These are phyloP conservation scores for Colletotrichum sansevieriae DNA, from an alignment of 2,329 filamentous ascomycete species.

Conservation along the genomic window DNA sequence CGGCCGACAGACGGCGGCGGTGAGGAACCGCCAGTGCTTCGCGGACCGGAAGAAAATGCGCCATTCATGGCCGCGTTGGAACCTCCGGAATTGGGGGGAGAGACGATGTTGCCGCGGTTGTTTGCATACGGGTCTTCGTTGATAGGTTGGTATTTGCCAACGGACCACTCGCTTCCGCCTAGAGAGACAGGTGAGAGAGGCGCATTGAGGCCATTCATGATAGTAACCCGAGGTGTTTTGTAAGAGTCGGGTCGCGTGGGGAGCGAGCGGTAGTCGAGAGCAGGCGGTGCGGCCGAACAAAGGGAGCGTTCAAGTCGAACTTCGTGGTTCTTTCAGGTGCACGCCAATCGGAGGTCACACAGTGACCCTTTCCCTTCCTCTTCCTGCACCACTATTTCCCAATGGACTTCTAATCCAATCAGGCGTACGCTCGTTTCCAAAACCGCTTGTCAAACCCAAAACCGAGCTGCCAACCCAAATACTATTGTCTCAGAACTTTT, in stretches of 20 bases:
- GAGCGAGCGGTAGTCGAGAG: conserved; percentile 44
- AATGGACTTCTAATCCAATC: conserved; percentile 29
- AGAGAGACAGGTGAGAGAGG: conserved; percentile 86
- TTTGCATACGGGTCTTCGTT: conserved; percentile 66
- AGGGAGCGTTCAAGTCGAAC: conserved; percentile 31
- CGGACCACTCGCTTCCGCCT: conserved; percentile 87
- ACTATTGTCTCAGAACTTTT: conserved; percentile 32
- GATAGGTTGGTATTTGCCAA: conserved; percentile 73
- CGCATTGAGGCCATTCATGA: conserved; percentile 81
- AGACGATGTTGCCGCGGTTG: conserved; percentile 72
- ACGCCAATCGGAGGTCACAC: conserved; percentile 22
- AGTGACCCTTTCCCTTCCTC: conserved; percentile 25
- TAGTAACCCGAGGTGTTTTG: conserved; percentile 45
- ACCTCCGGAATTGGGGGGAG: conserved; percentile 77
- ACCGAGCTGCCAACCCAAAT: conserved; percentile 34
- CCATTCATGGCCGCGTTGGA: conserved; percentile 71
- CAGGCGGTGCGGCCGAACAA: conserved; percentile 33
- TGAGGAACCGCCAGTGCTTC: conserved; percentile 76
- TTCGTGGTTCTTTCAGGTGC: conserved; percentile 14
- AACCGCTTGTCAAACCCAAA: conserved; percentile 32
- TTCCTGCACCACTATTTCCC: conserved; percentile 17
- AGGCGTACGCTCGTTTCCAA: conserved; percentile 32
- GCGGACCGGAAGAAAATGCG: conserved; percentile 66
- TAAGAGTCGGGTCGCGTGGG: conserved; percentile 24
- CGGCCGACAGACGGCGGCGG: conserved; percentile 89